Conservation (phyloP, 306 rosid species). For the Cucurbita argyrosperma region DNA sequence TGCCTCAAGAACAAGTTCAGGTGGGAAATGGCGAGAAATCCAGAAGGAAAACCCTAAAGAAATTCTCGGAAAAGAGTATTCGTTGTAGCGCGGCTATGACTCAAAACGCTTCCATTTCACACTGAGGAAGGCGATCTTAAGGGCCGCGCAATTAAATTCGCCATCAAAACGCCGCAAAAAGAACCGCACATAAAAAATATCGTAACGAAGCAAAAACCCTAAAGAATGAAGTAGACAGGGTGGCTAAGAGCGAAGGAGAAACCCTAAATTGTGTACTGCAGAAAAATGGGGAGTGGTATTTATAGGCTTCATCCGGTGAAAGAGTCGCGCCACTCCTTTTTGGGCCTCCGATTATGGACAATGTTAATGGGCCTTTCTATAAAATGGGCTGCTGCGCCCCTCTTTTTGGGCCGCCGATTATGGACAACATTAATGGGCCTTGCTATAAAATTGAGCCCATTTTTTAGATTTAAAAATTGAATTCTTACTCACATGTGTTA, state of each 20-base stretch:
- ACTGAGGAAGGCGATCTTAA: conserved; percentile 80
- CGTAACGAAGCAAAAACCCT: neutral
- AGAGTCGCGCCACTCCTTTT: neutral
- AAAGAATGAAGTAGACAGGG: neutral
- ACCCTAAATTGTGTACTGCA: neutral
- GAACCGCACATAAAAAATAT: neutral
- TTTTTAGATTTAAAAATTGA: too few species aligned
- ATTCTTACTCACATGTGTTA: too few species aligned
- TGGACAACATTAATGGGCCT: too few species aligned
- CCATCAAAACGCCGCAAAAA: too few species aligned
- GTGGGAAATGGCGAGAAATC: conserved; percentile 23
- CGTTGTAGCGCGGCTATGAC: conserved; percentile 67
- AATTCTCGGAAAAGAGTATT: conserved; percentile 14
- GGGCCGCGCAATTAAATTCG: conserved; percentile 43
- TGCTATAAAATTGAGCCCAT: too few species aligned
- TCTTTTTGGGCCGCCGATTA: neutral
- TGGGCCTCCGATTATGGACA: neutral
- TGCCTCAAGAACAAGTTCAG: conserved; percentile 19
- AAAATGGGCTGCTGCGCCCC: neutral
- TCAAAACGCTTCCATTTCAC: conserved; percentile 67
- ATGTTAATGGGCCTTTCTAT: neutral
- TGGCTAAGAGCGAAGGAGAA: neutral
- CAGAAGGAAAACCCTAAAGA: conserved; percentile 68
- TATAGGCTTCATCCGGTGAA: neutral
- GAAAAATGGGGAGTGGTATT: neutral